These are phyloP conservation scores for Trifolium pratense DNA, from an alignment of 306 rosid species.

Conservation along the genomic window DNA sequence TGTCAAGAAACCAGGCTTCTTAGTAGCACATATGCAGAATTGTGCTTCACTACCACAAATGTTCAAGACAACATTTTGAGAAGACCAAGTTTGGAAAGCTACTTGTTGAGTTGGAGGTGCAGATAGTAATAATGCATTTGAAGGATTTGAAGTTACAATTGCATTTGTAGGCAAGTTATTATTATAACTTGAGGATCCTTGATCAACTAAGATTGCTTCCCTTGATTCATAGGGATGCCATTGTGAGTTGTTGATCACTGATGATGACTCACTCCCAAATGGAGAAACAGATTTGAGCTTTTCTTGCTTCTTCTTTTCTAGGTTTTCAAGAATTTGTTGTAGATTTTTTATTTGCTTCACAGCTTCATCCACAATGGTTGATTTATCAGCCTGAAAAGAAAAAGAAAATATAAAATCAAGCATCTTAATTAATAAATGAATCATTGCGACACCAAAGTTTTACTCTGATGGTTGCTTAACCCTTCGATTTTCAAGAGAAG, in stretches of 20 bases:
- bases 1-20: slow-evolving; percentile 53
- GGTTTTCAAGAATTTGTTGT: slow-evolving; percentile 46
- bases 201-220: slow-evolving; percentile 49
- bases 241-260: slow-evolving; percentile 17
- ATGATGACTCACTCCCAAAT: slow-evolving; percentile 16
- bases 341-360: slow-evolving; percentile 57
- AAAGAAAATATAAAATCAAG: slow-evolving; percentile 19
- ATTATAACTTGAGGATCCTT: slow-evolving; percentile 17
- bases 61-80: slow-evolving; percentile 59
- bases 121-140: background rate
- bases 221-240: slow-evolving; percentile 38
- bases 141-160: slow-evolving; percentile 19
- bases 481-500: no score
- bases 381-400: slow-evolving; percentile 59
- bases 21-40: slow-evolving; percentile 52
- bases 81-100: slow-evolving; percentile 58
- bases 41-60: slow-evolving; percentile 73
- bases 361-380: slow-evolving; percentile 78
- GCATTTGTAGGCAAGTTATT: background rate
- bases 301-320: slow-evolving; percentile 60
- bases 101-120: slow-evolving; percentile 17
- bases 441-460: background rate
- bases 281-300: slow-evolving; percentile 36
- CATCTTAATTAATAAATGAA: background rate
- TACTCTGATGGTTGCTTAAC: background rate